phyloP scores from a whole-genome alignment of 495 filamentous ascomycete species.

The Acidiella bohemica region DNA sequence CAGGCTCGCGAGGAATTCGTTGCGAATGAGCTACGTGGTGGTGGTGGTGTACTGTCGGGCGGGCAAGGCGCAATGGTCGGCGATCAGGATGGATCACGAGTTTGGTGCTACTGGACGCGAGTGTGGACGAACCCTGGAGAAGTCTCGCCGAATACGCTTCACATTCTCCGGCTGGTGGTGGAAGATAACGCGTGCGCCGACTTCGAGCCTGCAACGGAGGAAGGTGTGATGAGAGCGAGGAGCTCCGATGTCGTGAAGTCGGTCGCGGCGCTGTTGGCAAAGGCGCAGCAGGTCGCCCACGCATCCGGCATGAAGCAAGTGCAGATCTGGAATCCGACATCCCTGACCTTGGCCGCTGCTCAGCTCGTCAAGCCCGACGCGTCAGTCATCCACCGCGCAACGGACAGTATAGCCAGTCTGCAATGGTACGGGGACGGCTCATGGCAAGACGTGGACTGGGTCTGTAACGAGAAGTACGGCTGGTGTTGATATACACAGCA shows the following conservation, averaged over 20 bases:
- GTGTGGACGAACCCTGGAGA: constrained; percentile 43
- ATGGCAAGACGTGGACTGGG: constrained; percentile 60
- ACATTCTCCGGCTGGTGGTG: constrained; percentile 66
- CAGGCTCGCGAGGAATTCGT: constrained; percentile 78
- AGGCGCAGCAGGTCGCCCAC: constrained; percentile 43
- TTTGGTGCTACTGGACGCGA: constrained; percentile 75
- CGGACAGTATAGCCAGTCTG: constrained; percentile 49
- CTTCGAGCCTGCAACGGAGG: constrained; percentile 23
- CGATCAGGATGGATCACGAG: constrained; percentile 35
- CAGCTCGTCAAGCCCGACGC: constrained; percentile 36
- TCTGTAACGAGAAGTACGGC: constrained; percentile 81
- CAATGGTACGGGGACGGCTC: constrained; percentile 46
- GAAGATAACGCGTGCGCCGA: constrained; percentile 39
- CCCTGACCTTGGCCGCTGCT: constrained; percentile 45
- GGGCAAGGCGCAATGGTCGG: constrained; percentile 21
- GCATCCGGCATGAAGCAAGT: constrained; percentile 47
- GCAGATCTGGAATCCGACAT: constrained; percentile 52
- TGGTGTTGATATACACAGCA: no score
- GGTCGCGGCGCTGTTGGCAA: constrained; percentile 39
- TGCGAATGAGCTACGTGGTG: constrained; percentile 35
- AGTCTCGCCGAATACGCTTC: constrained; percentile 50
- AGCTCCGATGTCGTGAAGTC: constrained; percentile 15
- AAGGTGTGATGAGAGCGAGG: constrained; percentile 20
- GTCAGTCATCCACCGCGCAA: constrained; percentile 44
- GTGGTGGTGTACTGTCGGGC: constrained; percentile 26